Conservation (phyloP, 2,329 filamentous ascomycete species). For the Botrytis fabae region DNA sequence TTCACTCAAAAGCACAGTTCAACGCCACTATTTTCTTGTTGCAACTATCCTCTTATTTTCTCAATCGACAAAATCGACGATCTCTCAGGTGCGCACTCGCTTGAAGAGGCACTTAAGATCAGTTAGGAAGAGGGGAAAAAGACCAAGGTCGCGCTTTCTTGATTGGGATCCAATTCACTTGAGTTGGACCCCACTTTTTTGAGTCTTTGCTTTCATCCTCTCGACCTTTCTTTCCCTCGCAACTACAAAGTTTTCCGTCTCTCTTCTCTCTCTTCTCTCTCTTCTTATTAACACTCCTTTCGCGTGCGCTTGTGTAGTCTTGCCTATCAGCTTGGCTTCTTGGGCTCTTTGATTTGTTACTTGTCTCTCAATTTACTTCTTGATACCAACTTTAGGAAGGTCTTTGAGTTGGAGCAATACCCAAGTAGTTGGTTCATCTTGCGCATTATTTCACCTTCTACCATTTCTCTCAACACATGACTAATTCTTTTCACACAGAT, state of each 20-base stretch:
- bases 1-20: constrained; percentile 1
- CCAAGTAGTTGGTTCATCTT: constrained; percentile 3
- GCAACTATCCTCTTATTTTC: background rate
- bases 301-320: background rate
- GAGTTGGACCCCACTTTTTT: background rate
- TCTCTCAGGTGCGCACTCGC: background rate
- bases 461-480: background rate
- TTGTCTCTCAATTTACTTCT: background rate
- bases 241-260: background rate
- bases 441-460: background rate
- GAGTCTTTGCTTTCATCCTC: background rate
- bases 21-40: background rate
- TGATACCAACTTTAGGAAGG: background rate
- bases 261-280: background rate
- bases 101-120: background rate
- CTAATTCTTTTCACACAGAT: constrained; percentile 6
- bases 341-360: background rate
- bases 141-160: background rate
- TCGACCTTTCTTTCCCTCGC: background rate
- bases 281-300: background rate
- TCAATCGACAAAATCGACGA: background rate
- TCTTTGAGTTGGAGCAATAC: background rate
- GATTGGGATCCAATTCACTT: constrained; percentile 1
- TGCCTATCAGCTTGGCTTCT: constrained; percentile 7
- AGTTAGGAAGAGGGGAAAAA: background rate